Evolutionary conservation across 768 basidiomycete genomes (phyloP), one percentile per base, ranked within the genome.

Genomic region (Mycena filopes): DNA sequence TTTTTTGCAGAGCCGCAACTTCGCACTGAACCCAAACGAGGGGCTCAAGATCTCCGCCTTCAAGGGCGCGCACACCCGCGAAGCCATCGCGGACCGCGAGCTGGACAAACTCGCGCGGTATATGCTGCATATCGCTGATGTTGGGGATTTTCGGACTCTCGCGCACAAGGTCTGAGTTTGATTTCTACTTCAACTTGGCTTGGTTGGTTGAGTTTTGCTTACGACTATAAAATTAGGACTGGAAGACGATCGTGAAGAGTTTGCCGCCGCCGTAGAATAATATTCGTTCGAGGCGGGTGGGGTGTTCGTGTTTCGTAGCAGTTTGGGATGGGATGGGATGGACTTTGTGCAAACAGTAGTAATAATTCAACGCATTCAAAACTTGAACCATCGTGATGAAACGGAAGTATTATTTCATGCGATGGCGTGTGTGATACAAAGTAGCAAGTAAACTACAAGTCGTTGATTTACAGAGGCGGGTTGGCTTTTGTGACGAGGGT

Each of bases 11-110:
- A 87, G 89, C 61, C 87, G 94, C 18, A 96, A 95, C 73, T 96
- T 96, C 77, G 95, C 94, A 4, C 80, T 96, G 63, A 96, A 97
- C 72, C 93, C 93, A 1, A 83, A 82, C 46, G 88, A 93, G 77
- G 95, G 94, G 7, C 81, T 96, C 41, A 94, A 93, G 77, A 94
- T 96, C 28, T 84, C 86, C 26, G 86, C 95, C 0, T 96, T 92
- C 82, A 92, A 90, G 75, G 84, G 89, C 66, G 92, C 92, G 2
- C 89, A 92, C 71, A 92, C 89, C 11, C 74, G 80, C 12, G 85
- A 87, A 69, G 83, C 86, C 9, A 78, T 79, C 73, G 88, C 83
- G 16, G 91, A 96, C 74, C 82, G 86, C 46, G 93, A 94, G 70
- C 80, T 96, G 13, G 79, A 82, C 36, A 89, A 86, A 68, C 78